Conservation (phyloP, 2,329 filamentous ascomycete species). For the Monilinia polystroma region DNA sequence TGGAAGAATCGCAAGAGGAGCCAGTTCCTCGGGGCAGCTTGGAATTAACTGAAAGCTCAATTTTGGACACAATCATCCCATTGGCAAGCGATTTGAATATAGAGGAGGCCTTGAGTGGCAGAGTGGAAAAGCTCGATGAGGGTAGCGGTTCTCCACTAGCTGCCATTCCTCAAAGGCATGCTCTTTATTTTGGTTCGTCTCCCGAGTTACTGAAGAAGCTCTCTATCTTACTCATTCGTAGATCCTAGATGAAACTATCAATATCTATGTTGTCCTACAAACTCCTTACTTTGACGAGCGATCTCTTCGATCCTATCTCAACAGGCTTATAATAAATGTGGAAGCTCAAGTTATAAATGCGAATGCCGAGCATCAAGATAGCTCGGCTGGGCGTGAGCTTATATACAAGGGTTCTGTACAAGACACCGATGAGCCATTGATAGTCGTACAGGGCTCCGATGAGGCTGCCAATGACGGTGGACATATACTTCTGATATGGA, state of each 20-base stretch:
- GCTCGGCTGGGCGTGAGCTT: slow-evolving; percentile 53
- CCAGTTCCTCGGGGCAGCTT: slow-evolving; percentile 40
- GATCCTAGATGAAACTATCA: slow-evolving; percentile 68
- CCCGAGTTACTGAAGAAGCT: slow-evolving; percentile 36
- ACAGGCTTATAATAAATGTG: slow-evolving; percentile 62
- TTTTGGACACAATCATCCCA: slow-evolving; percentile 61
- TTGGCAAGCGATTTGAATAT: slow-evolving; percentile 54
- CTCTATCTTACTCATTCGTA: slow-evolving; percentile 51
- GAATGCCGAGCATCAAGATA: slow-evolving; percentile 47
- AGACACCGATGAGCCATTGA: slow-evolving; percentile 51
- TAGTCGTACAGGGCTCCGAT: slow-evolving; percentile 47
- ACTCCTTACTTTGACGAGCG: slow-evolving; percentile 60
- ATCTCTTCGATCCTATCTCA: slow-evolving; percentile 57
- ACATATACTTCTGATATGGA: slow-evolving; percentile 59
- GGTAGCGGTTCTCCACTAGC: slow-evolving; percentile 47
- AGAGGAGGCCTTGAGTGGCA: slow-evolving; percentile 50
- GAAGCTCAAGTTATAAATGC: slow-evolving; percentile 65
- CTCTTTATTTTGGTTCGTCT: slow-evolving; percentile 69
- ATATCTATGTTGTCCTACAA: slow-evolving; percentile 66
- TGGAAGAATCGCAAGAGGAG: slow-evolving; percentile 39
- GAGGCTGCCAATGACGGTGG: slow-evolving; percentile 41
- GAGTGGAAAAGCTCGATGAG: slow-evolving; percentile 42
- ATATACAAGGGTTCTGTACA: slow-evolving; percentile 58
- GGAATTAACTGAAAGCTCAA: slow-evolving; percentile 57
- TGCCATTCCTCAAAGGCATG: slow-evolving; percentile 60